These are phyloP conservation scores for Coniochaeta sp. DNA, from an alignment of 2,329 filamentous ascomycete species.

Conservation along the genomic window DNA sequence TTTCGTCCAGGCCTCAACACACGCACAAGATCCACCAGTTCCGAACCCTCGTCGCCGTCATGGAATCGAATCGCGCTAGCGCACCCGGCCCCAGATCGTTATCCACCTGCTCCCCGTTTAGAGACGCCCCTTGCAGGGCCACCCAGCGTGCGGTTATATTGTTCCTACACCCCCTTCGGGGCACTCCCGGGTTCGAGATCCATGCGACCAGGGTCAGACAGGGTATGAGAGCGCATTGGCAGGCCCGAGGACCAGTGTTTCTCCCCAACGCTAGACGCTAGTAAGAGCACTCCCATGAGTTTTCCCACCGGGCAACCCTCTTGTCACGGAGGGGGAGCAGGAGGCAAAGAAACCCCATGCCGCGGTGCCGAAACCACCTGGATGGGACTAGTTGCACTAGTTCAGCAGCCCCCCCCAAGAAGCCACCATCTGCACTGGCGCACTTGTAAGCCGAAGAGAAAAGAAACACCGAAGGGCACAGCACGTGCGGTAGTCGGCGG, in stretches of 20 bases:
- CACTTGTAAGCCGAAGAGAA: neutral
- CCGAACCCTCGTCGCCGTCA: neutral
- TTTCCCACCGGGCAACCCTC: neutral
- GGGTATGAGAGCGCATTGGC: neutral
- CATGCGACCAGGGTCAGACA: neutral
- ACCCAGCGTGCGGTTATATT: neutral
- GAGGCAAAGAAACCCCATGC: neutral
- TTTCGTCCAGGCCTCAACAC: neutral
- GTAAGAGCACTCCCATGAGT: neutral
- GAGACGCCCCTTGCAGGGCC: neutral
- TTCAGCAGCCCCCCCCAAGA: neutral
- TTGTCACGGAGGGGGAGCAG: neutral
- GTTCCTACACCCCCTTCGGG: neutral
- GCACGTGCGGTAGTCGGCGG: neutral
- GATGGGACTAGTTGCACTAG: neutral
- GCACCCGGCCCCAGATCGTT: slow-evolving; percentile 1
- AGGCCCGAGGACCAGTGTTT: slow-evolving; percentile 1
- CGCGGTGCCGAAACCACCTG: neutral
- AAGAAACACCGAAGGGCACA: slow-evolving; percentile 1
- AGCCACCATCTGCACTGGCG: neutral
- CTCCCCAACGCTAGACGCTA: neutral
- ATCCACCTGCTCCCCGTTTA: neutral
- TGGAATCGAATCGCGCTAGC: neutral
- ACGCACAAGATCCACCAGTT: neutral
- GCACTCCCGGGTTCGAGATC: neutral